Base-by-base conservation (phyloP, 495 filamentous ascomycete genomes). In the Letharia columbiana region DNA sequence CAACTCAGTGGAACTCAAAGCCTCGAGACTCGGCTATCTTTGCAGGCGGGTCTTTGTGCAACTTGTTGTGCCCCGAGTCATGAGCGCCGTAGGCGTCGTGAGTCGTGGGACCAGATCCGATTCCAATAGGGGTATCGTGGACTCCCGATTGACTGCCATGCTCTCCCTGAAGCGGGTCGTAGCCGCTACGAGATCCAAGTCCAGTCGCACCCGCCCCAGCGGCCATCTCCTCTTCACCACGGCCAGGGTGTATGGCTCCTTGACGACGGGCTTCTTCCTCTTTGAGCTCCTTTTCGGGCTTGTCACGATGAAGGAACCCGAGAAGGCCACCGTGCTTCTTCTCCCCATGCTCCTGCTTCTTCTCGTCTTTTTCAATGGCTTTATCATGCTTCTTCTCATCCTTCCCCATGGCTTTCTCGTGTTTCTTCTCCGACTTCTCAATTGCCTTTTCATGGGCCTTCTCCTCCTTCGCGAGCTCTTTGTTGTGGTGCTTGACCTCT, bases 401-500 rank as follows among this genome's bases (percentile, higher is more conserved):
- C 40, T 66, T 69, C 20, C 60, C 62, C 18, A 62, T n/a, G 17
- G 47, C 67, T 57, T 71, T 71, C 57, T 71, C 70, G 37, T 60
- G 64, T 33, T 65, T 60, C 35, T 64, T 52, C 40, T 57, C 66
- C 20, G 64, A 47, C 40, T 71, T 64, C 35, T 67, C 56, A 20
- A 42, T 37, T 49, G 68, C 66, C 56, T 72, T 68, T 23, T 71
- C 66, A 33, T 40, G 11, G 3, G 61, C 62, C 45, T 66, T 71
- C 23, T 70, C 66, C 63, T 71, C 73, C 42, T 71, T 72, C 20
- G 63, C 66, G 28, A 65, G 35, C n/a, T 59, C 56, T 44, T 69
- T 71, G 44, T 75, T 63, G 20, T 68, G 72, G 54, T 69, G 73
- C 64, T 76, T 71, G 8, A 69, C 62, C 45, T 69, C 71, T 49